A percentile compares a stretch with the other conserved stretches of the same genome.
Conservation (phyloP, 768 basidiomycete genomes). For the Mycena leptocephala region DNA sequence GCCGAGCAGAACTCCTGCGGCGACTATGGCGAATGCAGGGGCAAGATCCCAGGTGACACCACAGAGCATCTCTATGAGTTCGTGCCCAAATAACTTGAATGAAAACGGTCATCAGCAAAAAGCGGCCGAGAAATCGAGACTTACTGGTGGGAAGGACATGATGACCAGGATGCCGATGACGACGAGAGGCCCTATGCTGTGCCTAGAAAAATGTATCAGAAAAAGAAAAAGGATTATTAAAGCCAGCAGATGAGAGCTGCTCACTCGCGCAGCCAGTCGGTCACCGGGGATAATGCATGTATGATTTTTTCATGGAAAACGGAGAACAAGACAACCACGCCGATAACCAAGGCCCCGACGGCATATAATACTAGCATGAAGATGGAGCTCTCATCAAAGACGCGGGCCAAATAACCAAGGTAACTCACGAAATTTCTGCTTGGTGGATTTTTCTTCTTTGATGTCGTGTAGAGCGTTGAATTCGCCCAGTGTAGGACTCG, state of each 20-base stretch:
- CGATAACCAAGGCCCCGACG: background rate
- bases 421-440: slow-evolving; percentile 2
- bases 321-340: background rate
- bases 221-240: background rate
- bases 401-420: background rate
- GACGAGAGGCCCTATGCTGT: slow-evolving; percentile 1
- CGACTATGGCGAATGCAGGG: slow-evolving; percentile 12
- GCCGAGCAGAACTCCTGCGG: slow-evolving; percentile 21
- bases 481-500: slow-evolving; percentile 24
- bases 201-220: background rate
- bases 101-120: background rate
- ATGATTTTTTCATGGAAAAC: slow-evolving; percentile 22
- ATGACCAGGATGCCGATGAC: slow-evolving; percentile 11
- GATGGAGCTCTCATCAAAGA: background rate
- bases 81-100: slow-evolving; percentile 19
- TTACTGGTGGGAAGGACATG: slow-evolving; percentile 22
- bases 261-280: slow-evolving; percentile 15
- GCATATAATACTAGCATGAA: background rate
- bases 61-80: slow-evolving; percentile 3
- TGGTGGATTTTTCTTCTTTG: background rate
- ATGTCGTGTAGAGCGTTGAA: slow-evolving; percentile 9
- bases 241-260: background rate
- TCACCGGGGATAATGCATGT: background rate
- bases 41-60: slow-evolving; percentile 24
- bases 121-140: background rate